Evolutionary conservation across 225 moss, liverwort and hornwort species (phyloP).

Genomic region (Sphagnum contortum): DNA sequence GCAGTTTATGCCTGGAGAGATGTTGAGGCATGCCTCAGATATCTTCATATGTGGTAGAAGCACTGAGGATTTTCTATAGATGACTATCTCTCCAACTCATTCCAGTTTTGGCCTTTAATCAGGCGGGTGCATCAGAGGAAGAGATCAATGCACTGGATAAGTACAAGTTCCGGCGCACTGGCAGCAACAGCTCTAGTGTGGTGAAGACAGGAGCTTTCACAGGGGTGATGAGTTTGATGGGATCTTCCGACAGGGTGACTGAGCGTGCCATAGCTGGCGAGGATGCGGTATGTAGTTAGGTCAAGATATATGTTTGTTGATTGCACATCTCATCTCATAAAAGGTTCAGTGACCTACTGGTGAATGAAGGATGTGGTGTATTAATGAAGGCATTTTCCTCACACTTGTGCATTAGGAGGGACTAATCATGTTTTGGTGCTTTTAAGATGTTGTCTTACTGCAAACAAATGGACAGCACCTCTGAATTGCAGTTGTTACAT

Average conservation of each 20-base stretch:
- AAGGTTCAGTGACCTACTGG: too few species aligned
- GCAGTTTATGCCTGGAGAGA: too few species aligned
- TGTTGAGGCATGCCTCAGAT: too few species aligned
- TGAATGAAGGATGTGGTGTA: neutral
- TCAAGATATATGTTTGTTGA: too few species aligned
- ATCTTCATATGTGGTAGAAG: too few species aligned
- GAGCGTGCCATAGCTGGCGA: constrained; percentile 79
- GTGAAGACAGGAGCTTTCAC: constrained; percentile 54
- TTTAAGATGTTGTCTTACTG: too few species aligned
- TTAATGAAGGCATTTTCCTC: neutral
- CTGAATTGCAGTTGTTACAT: neutral
- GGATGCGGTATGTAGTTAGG: constrained; percentile 41
- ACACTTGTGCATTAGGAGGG: too few species aligned
- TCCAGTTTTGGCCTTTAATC: neutral
- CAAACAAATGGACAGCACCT: too few species aligned
- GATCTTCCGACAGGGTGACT: constrained; percentile 45
- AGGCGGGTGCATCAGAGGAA: constrained; percentile 95
- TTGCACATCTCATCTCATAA: too few species aligned
- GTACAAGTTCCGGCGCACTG: constrained; percentile 64
- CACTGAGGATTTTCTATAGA: too few species aligned
- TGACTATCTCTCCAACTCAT: neutral
- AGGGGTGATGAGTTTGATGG: constrained; percentile 77
- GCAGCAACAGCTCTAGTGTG: constrained; percentile 43
- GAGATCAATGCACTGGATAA: constrained; percentile 77
- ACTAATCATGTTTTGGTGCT: neutral